A percentile compares a stretch with the other conserved stretches of the same genome.
These are phyloP conservation scores for Chytriomyces confervae DNA, from an alignment of 192 early-diverging fungal species.

Conservation along the genomic window DNA sequence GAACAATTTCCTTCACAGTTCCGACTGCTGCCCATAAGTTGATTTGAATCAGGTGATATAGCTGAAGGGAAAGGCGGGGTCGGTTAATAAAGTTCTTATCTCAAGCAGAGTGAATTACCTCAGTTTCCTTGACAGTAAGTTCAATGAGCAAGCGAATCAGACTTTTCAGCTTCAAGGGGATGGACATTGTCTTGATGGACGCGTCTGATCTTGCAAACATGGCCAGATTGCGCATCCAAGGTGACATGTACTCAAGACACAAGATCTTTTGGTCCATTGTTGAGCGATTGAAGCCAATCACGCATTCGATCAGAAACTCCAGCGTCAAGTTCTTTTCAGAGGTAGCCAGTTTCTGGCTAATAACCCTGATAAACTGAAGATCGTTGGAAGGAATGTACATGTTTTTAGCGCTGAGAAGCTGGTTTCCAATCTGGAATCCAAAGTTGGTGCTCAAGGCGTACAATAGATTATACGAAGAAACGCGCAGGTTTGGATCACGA, in stretches of 20 bases:
- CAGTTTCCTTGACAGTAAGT: conserved; percentile 79
- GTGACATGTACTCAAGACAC: conserved; percentile 87
- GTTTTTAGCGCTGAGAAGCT: conserved; percentile 76
- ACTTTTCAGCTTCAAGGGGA: conserved; percentile 64
- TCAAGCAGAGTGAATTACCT: conserved; percentile 46
- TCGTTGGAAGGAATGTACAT: conserved; percentile 81
- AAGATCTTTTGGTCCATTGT: conserved; percentile 73
- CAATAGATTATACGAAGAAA: conserved; percentile 91
- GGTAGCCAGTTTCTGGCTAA: conserved; percentile 81
- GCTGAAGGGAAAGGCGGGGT: conserved; percentile 46
- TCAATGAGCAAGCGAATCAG: conserved; percentile 81
- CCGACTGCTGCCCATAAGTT: conserved; percentile 85
- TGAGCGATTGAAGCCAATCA: conserved; percentile 79
- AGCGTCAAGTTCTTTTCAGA: conserved; percentile 81
- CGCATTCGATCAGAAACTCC: conserved; percentile 86
- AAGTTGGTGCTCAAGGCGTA: conserved; percentile 80
- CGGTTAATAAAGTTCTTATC: conserved; percentile 24
- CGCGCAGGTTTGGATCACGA: conserved; percentile 77
- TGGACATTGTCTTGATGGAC: conserved; percentile 43
- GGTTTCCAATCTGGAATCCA: conserved; percentile 82
- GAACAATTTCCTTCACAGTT: conserved; percentile 79
- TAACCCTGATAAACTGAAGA: conserved; percentile 77
- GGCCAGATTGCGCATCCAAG: conserved; percentile 85
- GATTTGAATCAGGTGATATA: conserved; percentile 84
- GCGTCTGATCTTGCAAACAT: conserved; percentile 6